Percentiles rank a stretch among this genome's conserved stretches.
Conservation (phyloP, 352 stramenopile species). For the Globisporangium nodosum region DNA sequence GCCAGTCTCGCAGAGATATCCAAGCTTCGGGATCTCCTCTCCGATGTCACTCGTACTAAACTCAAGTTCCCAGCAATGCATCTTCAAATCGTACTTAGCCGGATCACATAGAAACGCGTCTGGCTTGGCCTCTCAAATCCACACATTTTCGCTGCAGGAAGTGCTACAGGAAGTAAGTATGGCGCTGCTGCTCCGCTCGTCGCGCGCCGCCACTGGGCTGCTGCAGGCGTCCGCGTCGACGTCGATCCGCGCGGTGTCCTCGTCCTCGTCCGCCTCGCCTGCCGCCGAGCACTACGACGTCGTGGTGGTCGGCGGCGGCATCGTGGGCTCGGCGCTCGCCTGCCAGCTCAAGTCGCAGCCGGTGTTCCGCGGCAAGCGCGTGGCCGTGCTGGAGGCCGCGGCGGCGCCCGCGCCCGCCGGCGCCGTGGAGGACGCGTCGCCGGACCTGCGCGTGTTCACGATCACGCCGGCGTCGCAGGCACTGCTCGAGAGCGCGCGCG, state of each 20-base stretch:
- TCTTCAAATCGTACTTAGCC: not conserved
- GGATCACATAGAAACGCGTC: not conserved
- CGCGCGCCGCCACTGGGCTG: not conserved
- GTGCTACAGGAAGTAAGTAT: not conserved
- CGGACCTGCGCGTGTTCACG: slow-evolving; percentile 88
- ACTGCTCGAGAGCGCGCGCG: slow-evolving; percentile 66
- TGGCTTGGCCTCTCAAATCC: not conserved
- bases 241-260: not conserved
- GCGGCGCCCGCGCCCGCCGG: slow-evolving; percentile 29
- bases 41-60: not conserved
- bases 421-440: slow-evolving; percentile 50
- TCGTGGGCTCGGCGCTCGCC: slow-evolving; percentile 76
- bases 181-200: slow-evolving; percentile 2
- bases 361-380: slow-evolving; percentile 72
- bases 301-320: slow-evolving; percentile 76
- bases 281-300: slow-evolving; percentile 61
- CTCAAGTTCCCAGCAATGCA: not conserved
- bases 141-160: too few species aligned
- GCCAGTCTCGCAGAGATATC: too few species aligned
- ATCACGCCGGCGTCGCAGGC: slow-evolving; percentile 82
- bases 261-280: slow-evolving; percentile 8
- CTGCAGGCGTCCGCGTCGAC: not conserved
- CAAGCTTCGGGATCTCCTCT: too few species aligned
- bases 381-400: slow-evolving; percentile 68
- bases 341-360: slow-evolving; percentile 77